Base-by-base conservation (phyloP, 148 eudicot genomes). In the Amaranthus cruentus region DNA sequence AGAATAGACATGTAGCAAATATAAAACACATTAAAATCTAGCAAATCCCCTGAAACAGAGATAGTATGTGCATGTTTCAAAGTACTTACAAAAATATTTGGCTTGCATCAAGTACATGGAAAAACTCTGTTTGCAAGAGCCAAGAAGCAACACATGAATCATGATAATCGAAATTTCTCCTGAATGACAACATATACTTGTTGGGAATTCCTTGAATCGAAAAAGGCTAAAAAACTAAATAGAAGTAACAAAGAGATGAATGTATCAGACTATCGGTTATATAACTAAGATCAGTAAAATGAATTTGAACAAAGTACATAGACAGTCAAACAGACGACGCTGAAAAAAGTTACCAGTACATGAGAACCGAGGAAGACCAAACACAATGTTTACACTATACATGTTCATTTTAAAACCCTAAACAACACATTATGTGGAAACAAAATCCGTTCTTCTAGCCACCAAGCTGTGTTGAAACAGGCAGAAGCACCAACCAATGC, bases 391-490 rank as follows among this genome's bases (percentile, higher is more conserved):
- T 48, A 73, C 74, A 75, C 75, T 69, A 75, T 56, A 79, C 82
- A 75, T 69, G 73, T 73, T 74, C 53, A 55, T 77, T 57, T 74
- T 70, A 71, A 73, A 50, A 47, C 42, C 63, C 82, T 62, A 71
- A 62, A 44, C 77, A 82, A 79, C 84, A 77, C 84, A 81, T 79
- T 66, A 55, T 70, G 81, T 77, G 82, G 84, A 85, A 83, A 85
- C 80, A 81, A 75, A 47, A 51, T 15, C 59, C 61, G 72, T 52
- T 49, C 70, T 49, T 55, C 47, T 59, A 58, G 62, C 58, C 69
- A 70, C 47, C 6, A 59, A 61, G 14, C 67, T 65, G 50, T 47
- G 70, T 70, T 44, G 52, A 79, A 67, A 50, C 70, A 68, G 68
- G 63, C 70, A 68, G 68, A 66, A 83, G 80, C 77, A 68, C 77